A percentile compares a stretch with the other conserved stretches of the same genome.
Conservation (phyloP, 768 basidiomycete species). For the Sarcodon sp. region DNA sequence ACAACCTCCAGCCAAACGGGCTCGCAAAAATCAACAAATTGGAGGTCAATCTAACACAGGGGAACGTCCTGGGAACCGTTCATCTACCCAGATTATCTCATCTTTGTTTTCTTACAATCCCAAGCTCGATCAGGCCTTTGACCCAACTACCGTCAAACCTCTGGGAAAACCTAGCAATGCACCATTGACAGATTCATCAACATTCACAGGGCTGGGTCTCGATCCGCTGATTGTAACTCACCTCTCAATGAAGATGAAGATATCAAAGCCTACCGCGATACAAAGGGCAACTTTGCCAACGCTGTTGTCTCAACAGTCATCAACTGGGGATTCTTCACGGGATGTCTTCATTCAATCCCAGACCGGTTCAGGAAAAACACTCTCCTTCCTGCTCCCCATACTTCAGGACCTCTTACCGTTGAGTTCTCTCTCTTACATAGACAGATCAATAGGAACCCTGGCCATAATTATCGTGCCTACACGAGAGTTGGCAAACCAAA, state of each 20-base stretch:
- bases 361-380: constrained; percentile 94
- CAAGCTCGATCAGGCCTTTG: constrained; percentile 9
- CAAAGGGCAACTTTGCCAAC: constrained; percentile 61
- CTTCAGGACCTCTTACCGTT: constrained; percentile 89
- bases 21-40: constrained; percentile 14
- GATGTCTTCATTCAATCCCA: constrained; percentile 94
- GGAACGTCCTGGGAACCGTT: constrained; percentile 15
- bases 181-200: constrained; percentile 60
- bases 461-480: constrained; percentile 94
- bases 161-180: constrained; percentile 60
- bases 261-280: constrained; percentile 80
- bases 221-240: constrained; percentile 72
- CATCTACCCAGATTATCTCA: constrained; percentile 59
- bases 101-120: constrained; percentile 18
- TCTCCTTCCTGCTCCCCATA: constrained; percentile 89
- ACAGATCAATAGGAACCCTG: constrained; percentile 88
- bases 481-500: constrained; percentile 92
- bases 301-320: constrained; percentile 37
- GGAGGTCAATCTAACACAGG: constrained; percentile 7
- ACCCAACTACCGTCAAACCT: neutral
- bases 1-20: constrained; percentile 34
- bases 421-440: constrained; percentile 83
- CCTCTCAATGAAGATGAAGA: constrained; percentile 66
- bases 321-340: constrained; percentile 26
- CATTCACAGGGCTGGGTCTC: constrained; percentile 74